These are phyloP conservation scores for Plasmodium falciparum DNA, from an alignment of 169 alveolate genomes.

Conservation along the genomic window DNA sequence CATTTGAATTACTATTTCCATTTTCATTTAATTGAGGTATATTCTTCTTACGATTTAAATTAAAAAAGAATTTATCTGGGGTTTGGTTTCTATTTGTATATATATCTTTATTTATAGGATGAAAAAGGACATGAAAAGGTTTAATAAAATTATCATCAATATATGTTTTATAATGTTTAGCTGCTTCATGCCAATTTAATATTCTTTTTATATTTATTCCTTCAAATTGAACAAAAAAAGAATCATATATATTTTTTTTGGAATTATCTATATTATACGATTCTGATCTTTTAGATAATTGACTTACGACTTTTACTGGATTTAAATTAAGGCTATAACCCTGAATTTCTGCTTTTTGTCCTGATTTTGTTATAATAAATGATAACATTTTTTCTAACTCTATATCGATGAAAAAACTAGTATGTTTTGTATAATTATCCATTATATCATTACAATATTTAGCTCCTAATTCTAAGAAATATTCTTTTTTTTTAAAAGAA, in stretches of 20 bases:
- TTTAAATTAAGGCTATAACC: slow-evolving; percentile 58
- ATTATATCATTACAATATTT: slow-evolving; percentile 61
- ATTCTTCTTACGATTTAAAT: background rate
- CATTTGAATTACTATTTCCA: too few relatives aligned
- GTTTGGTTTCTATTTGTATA: background rate
- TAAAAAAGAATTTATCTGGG: slow-evolving; percentile 20
- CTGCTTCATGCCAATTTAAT: slow-evolving; percentile 62
- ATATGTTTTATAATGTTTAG: slow-evolving; percentile 39
- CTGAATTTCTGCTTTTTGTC: slow-evolving; percentile 64
- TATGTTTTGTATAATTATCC: slow-evolving; percentile 58
- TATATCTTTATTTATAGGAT: slow-evolving; percentile 3
- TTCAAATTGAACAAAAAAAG: slow-evolving; percentile 63
- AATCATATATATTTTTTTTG: slow-evolving; percentile 42
- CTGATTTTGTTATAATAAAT: slow-evolving; percentile 70
- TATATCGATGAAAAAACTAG: slow-evolving; percentile 49
- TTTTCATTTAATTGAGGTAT: too few relatives aligned
- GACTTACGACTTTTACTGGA: slow-evolving; percentile 34
- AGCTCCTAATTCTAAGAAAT: slow-evolving; percentile 72
- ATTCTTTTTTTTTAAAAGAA: slow-evolving; percentile 67
- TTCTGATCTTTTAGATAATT: slow-evolving; percentile 39
- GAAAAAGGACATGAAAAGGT: slow-evolving; percentile 32
- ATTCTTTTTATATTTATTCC: slow-evolving; percentile 56
- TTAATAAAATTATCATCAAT: slow-evolving; percentile 49
- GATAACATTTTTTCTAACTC: slow-evolving; percentile 63
- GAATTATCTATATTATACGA: slow-evolving; percentile 12